Evolutionary conservation across 768 basidiomycete species (phyloP).

Genomic region (Suillus variegatus): DNA sequence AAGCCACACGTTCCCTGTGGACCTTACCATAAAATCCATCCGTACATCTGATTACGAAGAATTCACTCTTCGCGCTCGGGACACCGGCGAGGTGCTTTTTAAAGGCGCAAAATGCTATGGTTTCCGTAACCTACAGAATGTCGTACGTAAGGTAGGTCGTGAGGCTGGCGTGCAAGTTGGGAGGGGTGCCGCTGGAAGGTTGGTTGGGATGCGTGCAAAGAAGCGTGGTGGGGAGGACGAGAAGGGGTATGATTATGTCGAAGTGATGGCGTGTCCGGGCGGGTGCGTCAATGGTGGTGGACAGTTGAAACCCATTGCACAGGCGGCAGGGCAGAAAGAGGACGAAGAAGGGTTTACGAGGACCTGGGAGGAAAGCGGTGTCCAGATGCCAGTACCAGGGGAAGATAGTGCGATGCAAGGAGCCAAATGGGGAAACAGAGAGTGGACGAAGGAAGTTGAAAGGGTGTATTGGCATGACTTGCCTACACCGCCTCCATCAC

Average conservation of each 20-base stretch:
- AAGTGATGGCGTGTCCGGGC: slow-evolving; percentile 98
- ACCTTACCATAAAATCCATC: slow-evolving; percentile 54
- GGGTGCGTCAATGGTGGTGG: slow-evolving; percentile 99
- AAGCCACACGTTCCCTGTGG: slow-evolving; percentile 45
- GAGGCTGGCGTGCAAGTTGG: slow-evolving; percentile 76
- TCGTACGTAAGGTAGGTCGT: slow-evolving; percentile 90
- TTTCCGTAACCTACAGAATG: slow-evolving; percentile 95
- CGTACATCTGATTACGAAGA: slow-evolving; percentile 83
- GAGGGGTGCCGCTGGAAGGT: slow-evolving; percentile 63
- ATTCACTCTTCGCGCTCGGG: slow-evolving; percentile 49
- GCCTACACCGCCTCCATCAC: slow-evolving; percentile 50
- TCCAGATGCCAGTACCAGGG: slow-evolving; percentile 25
- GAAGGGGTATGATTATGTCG: slow-evolving; percentile 82
- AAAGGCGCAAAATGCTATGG: slow-evolving; percentile 96
- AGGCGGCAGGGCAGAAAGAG: slow-evolving; percentile 8
- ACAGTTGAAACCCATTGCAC: slow-evolving; percentile 42
- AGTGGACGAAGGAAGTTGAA: slow-evolving; percentile 83
- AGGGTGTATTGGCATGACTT: slow-evolving; percentile 72
- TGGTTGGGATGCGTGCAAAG: slow-evolving; percentile 32
- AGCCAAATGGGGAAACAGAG: slow-evolving; percentile 79
- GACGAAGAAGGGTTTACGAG: slow-evolving; percentile 71
- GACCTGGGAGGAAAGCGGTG: slow-evolving; percentile 61
- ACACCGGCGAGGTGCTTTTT: slow-evolving; percentile 69
- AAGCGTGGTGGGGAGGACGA: slow-evolving; percentile 39
- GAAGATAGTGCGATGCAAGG: slow-evolving; percentile 36